phyloP scores from a whole-genome alignment of 164 flowering plant species.

The Dillenia turbinata region DNA sequence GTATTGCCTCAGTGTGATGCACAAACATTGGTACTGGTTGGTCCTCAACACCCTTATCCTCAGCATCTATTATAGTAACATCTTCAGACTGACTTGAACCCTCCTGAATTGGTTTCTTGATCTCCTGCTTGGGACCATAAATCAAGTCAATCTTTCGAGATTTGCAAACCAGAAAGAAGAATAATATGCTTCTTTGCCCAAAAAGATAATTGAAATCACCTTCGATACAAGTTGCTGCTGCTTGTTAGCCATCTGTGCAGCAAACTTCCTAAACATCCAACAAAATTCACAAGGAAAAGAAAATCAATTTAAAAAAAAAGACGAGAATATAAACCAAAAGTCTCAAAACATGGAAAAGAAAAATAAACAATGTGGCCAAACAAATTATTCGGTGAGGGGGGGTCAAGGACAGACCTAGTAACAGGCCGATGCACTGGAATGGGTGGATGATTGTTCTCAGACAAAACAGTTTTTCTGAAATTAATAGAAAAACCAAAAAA shows the following conservation, averaged over 20 bases:
- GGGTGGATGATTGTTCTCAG: conserved; percentile 32
- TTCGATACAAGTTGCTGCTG: conserved; percentile 23
- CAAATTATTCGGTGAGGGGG: neutral
- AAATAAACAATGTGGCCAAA: neutral
- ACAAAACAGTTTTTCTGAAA: conserved; percentile 35
- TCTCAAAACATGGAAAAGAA: neutral
- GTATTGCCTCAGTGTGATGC: conserved; percentile 67
- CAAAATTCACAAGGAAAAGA: conserved; percentile 5
- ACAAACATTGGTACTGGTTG: conserved; percentile 55
- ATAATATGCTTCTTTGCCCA: neutral
- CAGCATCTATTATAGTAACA: conserved; percentile 41
- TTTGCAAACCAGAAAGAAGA: neutral
- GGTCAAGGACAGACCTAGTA: conserved; percentile 47
- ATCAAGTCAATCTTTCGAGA: neutral
- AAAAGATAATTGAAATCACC: conserved; percentile 17
- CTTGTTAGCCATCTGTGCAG: conserved; percentile 62
- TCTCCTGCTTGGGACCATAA: conserved; percentile 22
- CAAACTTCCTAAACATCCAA: conserved; percentile 52
- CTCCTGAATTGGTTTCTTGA: conserved; percentile 17
- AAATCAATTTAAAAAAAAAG: neutral
- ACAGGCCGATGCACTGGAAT: conserved; percentile 57
- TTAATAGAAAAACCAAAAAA: neutral
- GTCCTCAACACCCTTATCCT: conserved; percentile 29
- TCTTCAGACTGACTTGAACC: conserved; percentile 29
- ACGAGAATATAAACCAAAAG: neutral